Percentiles rank a stretch among this genome's conserved stretches.
Conservation (phyloP, 176 grass and related monocot genomes). For the Avena atlantica region DNA sequence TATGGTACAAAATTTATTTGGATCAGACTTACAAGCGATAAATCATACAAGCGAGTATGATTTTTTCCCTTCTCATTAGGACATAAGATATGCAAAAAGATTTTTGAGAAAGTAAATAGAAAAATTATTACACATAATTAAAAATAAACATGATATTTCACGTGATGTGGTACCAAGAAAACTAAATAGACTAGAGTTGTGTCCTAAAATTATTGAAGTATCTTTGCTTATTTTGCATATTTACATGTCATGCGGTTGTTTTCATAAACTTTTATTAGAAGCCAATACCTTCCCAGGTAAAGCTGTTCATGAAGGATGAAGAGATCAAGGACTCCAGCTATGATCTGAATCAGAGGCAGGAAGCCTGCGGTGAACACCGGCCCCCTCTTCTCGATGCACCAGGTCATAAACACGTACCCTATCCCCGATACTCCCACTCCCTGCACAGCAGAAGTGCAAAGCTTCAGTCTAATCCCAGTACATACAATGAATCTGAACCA, state of each 20-base stretch:
- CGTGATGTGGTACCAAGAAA: neutral
- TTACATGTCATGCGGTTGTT: neutral
- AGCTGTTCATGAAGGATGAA: slow-evolving; percentile 65
- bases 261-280: neutral
- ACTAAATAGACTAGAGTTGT: too few species aligned
- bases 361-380: slow-evolving; percentile 75
- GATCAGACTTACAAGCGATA: slow-evolving; percentile 11
- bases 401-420: slow-evolving; percentile 66
- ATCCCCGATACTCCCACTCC: slow-evolving; percentile 66
- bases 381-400: slow-evolving; percentile 74
- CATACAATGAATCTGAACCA: neutral
- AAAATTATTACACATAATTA: neutral
- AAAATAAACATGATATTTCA: neutral
- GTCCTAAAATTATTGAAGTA: neutral
- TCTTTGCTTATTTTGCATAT: neutral
- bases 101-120: neutral
- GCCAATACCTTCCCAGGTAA: slow-evolving; percentile 59
- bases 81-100: neutral
- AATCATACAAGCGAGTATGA: neutral
- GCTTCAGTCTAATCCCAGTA: slow-evolving; percentile 15
- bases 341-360: slow-evolving; percentile 74
- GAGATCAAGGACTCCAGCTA: slow-evolving; percentile 63
- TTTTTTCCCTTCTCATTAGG: neutral
- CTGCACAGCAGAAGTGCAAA: slow-evolving; percentile 37
- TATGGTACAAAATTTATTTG: too few species aligned